These are phyloP conservation scores for Rubia balearica DNA, from an alignment of 305 asterid species.

Conservation along the genomic window DNA sequence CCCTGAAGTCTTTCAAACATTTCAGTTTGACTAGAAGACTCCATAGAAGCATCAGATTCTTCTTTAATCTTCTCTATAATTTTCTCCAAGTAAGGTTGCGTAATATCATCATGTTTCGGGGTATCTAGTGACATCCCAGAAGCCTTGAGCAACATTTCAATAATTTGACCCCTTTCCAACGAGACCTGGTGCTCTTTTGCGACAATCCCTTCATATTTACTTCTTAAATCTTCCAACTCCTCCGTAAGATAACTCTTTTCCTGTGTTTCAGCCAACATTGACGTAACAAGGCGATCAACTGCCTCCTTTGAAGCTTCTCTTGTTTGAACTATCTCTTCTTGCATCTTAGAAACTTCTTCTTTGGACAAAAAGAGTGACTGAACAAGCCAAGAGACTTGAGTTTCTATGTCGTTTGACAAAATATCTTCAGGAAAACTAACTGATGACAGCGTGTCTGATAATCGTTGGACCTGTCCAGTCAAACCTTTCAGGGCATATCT, in stretches of 20 bases:
- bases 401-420: conserved; percentile 43
- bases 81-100: conserved; percentile 34
- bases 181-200: conserved; percentile 23
- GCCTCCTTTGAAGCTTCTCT: conserved; percentile 50
- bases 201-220: conserved; percentile 19
- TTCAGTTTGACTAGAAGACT: conserved; percentile 38
- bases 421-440: conserved; percentile 65
- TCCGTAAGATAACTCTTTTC: conserved; percentile 52
- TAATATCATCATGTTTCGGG: conserved; percentile 31
- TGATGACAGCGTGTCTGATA: conserved; percentile 36
- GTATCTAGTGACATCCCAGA: conserved; percentile 45
- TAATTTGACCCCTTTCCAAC: conserved; percentile 45
- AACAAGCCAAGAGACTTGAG: conserved; percentile 51
- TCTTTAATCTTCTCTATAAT: conserved; percentile 57
- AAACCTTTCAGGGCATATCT: conserved; percentile 45
- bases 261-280: conserved; percentile 53
- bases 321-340: conserved; percentile 43
- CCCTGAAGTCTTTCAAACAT: conserved; percentile 47
- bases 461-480: conserved; percentile 44
- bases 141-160: conserved; percentile 59
- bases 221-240: conserved; percentile 35
- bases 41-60: conserved; percentile 29
- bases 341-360: conserved; percentile 53
- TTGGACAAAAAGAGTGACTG: conserved; percentile 49
- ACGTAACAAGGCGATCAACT: conserved; percentile 51